Conservation (phyloP, 2,329 filamentous ascomycete genomes). For the Incumbomyces lentus region DNA sequence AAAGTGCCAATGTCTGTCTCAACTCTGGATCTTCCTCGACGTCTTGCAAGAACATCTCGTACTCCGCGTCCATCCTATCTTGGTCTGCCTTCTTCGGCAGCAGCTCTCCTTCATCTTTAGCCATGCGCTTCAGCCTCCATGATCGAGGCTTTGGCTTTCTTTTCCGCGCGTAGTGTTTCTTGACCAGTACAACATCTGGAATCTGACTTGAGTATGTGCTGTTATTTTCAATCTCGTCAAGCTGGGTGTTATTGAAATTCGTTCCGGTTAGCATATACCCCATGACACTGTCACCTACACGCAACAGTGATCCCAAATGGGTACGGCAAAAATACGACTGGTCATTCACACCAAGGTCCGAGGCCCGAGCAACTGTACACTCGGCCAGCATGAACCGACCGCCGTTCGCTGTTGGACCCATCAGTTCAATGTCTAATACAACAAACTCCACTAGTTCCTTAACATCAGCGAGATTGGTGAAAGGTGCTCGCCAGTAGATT, state of each 20-base stretch:
- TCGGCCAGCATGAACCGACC: constrained; percentile 80
- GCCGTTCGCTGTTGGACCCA: constrained; percentile 50
- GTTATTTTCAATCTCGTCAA: constrained; percentile 70
- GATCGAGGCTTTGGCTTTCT: constrained; percentile 73
- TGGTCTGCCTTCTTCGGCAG: constrained; percentile 79
- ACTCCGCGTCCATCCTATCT: constrained; percentile 80
- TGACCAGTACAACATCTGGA: constrained; percentile 88
- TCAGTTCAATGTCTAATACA: constrained; percentile 82
- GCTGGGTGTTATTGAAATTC: constrained; percentile 85
- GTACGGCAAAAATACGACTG: constrained; percentile 82
- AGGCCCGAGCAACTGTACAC: constrained; percentile 74
- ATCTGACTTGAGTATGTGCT: constrained; percentile 66
- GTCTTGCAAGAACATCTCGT: constrained; percentile 93
- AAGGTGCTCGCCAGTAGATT: constrained; percentile 86
- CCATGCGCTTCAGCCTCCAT: constrained; percentile 94
- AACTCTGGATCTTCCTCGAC: constrained; percentile 93
- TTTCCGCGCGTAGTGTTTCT: constrained; percentile 87
- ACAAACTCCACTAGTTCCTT: constrained; percentile 84
- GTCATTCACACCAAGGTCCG: constrained; percentile 78
- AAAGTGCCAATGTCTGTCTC: constrained; percentile 71
- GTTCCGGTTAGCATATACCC: constrained; percentile 85
- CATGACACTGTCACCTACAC: constrained; percentile 83
- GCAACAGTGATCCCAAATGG: constrained; percentile 74
- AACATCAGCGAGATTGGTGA: constrained; percentile 71
- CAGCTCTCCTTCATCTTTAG: constrained; percentile 77